Evolutionary conservation across 2,329 filamentous ascomycete genomes (phyloP).

Genomic region (Penicillium fuscoglaucum): DNA sequence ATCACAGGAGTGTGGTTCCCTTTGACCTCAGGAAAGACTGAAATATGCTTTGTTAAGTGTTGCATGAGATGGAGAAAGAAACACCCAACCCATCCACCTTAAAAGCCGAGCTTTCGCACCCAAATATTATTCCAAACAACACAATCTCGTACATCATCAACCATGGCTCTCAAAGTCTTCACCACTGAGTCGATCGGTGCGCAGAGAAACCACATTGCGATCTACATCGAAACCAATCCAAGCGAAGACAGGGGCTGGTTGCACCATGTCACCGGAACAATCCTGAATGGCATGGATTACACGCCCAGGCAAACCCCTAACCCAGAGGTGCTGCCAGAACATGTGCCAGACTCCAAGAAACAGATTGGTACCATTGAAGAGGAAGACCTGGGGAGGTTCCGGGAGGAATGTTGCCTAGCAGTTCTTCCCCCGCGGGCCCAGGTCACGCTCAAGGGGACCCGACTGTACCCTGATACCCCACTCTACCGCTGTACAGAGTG

Average conservation of each 20-base stretch:
- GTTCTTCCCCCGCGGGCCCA: conserved; percentile 17
- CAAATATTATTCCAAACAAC: background rate
- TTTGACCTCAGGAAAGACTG: background rate
- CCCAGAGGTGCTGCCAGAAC: conserved; percentile 8
- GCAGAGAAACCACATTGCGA: conserved; percentile 18
- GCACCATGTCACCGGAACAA: conserved; percentile 22
- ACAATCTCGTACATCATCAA: background rate
- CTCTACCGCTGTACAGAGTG: conserved; percentile 19
- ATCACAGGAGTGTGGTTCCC: background rate
- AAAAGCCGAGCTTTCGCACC: background rate
- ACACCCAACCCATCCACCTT: background rate
- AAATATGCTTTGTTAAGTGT: background rate
- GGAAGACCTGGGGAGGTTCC: conserved; percentile 14
- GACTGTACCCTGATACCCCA: conserved; percentile 14
- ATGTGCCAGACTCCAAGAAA: conserved; percentile 14
- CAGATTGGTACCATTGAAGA: conserved; percentile 17
- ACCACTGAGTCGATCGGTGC: conserved; percentile 17
- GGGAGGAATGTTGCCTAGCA: conserved; percentile 14
- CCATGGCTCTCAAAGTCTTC: conserved; percentile 17
- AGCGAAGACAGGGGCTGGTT: conserved; percentile 8
- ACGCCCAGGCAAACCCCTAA: conserved; percentile 10
- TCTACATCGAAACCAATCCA: conserved; percentile 22
- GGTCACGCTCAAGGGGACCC: conserved; percentile 11
- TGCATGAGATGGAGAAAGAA: background rate
- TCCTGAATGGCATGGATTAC: conserved; percentile 21